Base-by-base conservation (phyloP, 148 eudicot genomes). In the Rhododendron ferrugineum region DNA sequence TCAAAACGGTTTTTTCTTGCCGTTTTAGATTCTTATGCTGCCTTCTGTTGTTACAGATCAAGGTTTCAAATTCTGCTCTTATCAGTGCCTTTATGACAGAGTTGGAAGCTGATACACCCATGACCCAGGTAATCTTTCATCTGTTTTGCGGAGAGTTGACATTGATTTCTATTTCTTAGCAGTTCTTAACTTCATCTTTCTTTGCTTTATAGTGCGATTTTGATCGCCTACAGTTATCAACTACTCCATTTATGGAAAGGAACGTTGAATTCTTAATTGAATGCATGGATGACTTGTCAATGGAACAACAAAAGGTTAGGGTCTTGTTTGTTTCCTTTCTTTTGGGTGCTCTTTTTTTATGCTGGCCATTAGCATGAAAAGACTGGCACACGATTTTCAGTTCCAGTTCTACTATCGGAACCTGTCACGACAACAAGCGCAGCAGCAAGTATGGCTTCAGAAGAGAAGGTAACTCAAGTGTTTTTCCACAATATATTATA, bases 81-180 rank as follows among this genome's bases (percentile, higher is more conserved):
- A 90, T 95, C 86, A 97, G 98, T 88, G 98, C 99, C 76, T 93
- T 93, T 52, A 97, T 97, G 99, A 97, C 98, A 47, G 96, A 92
- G 84, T 87, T 95, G 90, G 98, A 97, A 85, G 88, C 95, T 77
- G 99, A 95, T 88, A 64, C 97, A 77, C 98, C 98, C n/a, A 98
- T 97, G 86, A 86, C 91, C 76, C 98, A 95, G 96, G 99, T 95
- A 86, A 30, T 68, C 28, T 79, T 56, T 32, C 30, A 44, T 86
- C 44, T 85, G 1, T 66, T 64, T 82, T 13, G 30, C 16, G 73
- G 79, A 81, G 64, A 23, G 75, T 70, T 82, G 28, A 30, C 11
- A 18, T 52, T 80, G 36, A 14, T 11, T 18, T 62, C 34, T 78
- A 11, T 42, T 8, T 79, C 23, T 4, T 22, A 11, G 23, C 56